Base-by-base conservation (phyloP, 2,329 filamentous ascomycete genomes). In the Hypoxylon sp. region DNA sequence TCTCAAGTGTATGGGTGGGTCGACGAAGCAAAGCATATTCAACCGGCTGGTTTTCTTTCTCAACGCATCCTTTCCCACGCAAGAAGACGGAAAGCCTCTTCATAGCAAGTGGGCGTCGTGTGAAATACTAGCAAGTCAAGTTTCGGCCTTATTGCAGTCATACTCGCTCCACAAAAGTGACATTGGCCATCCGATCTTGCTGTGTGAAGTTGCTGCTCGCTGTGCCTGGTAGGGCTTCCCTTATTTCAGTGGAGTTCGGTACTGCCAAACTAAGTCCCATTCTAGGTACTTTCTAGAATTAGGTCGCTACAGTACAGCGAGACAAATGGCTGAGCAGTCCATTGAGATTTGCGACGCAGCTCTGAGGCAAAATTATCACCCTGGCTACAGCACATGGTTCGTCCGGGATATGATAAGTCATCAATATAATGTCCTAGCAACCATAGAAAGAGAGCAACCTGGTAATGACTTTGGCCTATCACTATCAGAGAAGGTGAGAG, bases 251-350 rank as follows among this genome's bases (percentile, higher is more conserved):
- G n/a, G n/a, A n/a, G n/a, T n/a, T n/a, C n/a, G n/a, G n/a, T n/a
- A n/a, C n/a, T n/a, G n/a, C n/a, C n/a, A n/a, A n/a, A n/a, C n/a
- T n/a, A n/a, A n/a, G n/a, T n/a, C n/a, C n/a, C n/a, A n/a, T n/a
- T 11, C 24, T 31, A 55, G 52, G 52, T 55, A 55, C 26, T 55
- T 55, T 31, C 24, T 55, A 6, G 52, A 55, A 55, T 37, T 33
- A 13, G 53, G 53, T 3, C 53, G n/a, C 9, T 55, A 55, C n/a
- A 4, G 13, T 2, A n/a, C 53, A 22, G 53, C 53, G 10, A 46
- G n/a, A 46, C 14, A 55, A 5, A 55, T 55, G 53, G 37, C 37
- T 8, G 53, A 46, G 31, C 53, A 55, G 9, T 26, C 53, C 2
- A 33, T 55, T 19, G 35, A 42, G 14, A 33, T 55, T 13, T 55